Base-by-base conservation (phyloP, 352 stramenopile genomes). In the Phytophthora cactorum region DNA sequence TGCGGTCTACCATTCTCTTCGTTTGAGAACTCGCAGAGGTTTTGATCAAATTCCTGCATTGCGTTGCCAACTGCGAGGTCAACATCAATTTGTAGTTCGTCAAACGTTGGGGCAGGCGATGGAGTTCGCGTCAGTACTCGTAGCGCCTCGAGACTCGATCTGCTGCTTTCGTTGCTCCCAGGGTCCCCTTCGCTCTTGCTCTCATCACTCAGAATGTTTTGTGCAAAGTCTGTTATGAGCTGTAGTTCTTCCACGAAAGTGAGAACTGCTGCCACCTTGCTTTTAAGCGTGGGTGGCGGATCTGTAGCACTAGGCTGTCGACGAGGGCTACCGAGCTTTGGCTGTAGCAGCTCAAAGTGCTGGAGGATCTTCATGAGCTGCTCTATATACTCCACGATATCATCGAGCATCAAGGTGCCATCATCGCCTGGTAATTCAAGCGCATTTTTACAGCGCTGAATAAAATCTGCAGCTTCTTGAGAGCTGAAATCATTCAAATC, bases 191-290 rank as follows among this genome's bases (percentile, higher is more conserved):
- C 66, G 7, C 5, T 68, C 4, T 76, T 79, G 5, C 17, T 62
- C 50, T 90, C 81, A 56, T 89, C 79, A 15, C 81, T 74, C 7
- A 92, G 52, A 45, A 89, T 84, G 5, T 60, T 85, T 53, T 89
- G 79, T 6, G 83, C 83, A 55, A 89, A 90, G 29, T 87, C 72
- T 0, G 79, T 64, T 60, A 92, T 79, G 11, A 83, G 51, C 12
- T 75, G 73, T 2, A 92, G 64, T 56, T 92, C 83, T 11, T 90
- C 80, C 5, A 86, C 62, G 53, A 92, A 90, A n/a, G 64, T 47
- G 10, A 87, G 50, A 3, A 90, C 69, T 0, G 71, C 60, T 11
- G 59, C 31, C 8, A 83, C 75, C 44, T 79, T 81, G 49, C 63
- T 61, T 12, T 74, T 66, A n/a, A 86, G 47, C 11, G 68, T 61